Conservation (phyloP, 306 rosid genomes). For the Cucurbita pepo region DNA sequence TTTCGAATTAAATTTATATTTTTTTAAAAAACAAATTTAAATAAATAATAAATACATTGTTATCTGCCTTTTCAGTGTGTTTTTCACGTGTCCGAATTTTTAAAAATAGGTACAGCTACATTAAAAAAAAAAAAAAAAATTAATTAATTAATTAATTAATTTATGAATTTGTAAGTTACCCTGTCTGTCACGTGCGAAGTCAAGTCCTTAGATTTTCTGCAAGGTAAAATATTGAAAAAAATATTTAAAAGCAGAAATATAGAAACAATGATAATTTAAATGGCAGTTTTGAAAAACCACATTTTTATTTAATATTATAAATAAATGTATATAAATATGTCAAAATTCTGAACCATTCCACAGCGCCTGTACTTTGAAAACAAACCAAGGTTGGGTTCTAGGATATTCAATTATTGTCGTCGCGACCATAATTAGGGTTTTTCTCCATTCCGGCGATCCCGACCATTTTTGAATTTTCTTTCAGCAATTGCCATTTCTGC, state of each 20-base stretch:
- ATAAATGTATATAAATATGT: not conserved
- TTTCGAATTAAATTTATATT: no score
- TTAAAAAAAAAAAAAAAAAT: no score
- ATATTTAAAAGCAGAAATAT: not conserved
- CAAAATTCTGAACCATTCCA: not conserved
- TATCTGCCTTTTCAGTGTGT: no score
- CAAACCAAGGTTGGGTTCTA: not conserved
- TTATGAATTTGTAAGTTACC: no score
- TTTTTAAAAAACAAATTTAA: no score
- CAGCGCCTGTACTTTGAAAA: not conserved
- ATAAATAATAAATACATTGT: no score
- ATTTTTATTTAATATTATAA: not conserved
- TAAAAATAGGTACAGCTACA: not conserved
- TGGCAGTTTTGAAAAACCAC: not conserved
- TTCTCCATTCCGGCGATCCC: not conserved
- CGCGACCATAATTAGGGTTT: constrained; percentile 7
- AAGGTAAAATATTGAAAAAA: not conserved
- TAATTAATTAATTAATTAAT: no score
- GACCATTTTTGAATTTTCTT: not conserved
- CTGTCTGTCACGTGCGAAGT: not conserved
- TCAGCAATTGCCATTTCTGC: not conserved
- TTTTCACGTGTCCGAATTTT: not conserved
- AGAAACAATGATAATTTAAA: not conserved
- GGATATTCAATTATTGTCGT: constrained; percentile 2
- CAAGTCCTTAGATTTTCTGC: not conserved